Conservation (phyloP, 2,329 filamentous ascomycete species). For the Corniculantispora saksenae region DNA sequence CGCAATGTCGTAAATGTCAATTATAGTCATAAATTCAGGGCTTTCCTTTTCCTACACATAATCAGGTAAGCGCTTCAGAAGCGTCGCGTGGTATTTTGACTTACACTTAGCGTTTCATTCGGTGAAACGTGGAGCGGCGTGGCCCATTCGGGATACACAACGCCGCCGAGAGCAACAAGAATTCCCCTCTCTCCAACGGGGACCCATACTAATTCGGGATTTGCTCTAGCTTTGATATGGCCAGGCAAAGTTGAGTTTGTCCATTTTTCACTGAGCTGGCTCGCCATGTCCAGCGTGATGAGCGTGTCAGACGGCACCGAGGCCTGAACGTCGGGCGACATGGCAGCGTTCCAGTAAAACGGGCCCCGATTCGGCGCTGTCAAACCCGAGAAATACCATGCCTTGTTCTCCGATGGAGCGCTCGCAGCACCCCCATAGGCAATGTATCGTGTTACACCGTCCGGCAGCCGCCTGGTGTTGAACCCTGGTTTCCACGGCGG, state of each 20-base stretch:
- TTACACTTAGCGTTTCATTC: conserved; percentile 36
- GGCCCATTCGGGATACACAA: conserved; percentile 58
- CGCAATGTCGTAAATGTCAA: conserved; percentile 78
- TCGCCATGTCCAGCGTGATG: conserved; percentile 61
- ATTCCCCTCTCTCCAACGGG: conserved; percentile 77
- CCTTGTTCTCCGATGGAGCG: conserved; percentile 69
- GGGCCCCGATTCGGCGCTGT: conserved; percentile 50
- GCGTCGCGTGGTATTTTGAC: conserved; percentile 17
- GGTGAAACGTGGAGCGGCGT: conserved; percentile 27
- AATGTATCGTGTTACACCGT: conserved; percentile 59
- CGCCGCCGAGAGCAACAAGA: conserved; percentile 75
- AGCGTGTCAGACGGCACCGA: conserved; percentile 55
- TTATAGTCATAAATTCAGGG: conserved; percentile 67
- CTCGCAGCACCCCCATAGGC: conserved; percentile 65
- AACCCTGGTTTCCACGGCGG: conserved; percentile 47
- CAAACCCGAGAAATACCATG: conserved; percentile 71
- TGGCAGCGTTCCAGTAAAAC: conserved; percentile 41
- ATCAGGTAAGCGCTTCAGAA: neutral
- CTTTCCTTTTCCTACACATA: conserved; percentile 59
- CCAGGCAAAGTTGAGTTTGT: conserved; percentile 55
- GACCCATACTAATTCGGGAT: conserved; percentile 70
- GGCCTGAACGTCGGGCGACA: conserved; percentile 40
- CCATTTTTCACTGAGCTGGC: conserved; percentile 54
- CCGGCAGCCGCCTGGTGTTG: conserved; percentile 39
- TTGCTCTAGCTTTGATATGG: conserved; percentile 56